phyloP scores from a whole-genome alignment of 345 rosid genomes.

The Capsella bursapastoris region DNA sequence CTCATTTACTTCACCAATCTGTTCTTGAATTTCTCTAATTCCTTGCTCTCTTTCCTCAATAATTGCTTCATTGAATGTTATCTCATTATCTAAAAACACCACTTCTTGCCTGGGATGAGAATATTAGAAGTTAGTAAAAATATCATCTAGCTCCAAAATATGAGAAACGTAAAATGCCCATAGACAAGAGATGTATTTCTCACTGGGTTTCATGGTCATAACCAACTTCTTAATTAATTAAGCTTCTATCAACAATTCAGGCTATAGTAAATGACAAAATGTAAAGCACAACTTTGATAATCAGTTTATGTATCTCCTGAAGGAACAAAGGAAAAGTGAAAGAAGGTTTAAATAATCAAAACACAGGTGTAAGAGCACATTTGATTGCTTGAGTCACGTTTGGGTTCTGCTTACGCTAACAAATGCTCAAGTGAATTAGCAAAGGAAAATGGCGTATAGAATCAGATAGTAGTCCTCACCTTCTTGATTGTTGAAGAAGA shows the following conservation, averaged over 20 bases:
- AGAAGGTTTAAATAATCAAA: not conserved
- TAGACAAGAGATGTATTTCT: slow-evolving; percentile 3
- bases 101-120: slow-evolving; percentile 58
- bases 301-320: not conserved
- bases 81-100: slow-evolving; percentile 64
- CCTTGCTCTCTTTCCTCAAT: slow-evolving; percentile 85
- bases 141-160: slow-evolving; percentile 6
- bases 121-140: slow-evolving; percentile 8
- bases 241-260: not conserved
- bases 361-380: slow-evolving; percentile 8
- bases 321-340: slow-evolving; percentile 1
- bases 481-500: slow-evolving; percentile 63
- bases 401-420: not conserved
- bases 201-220: slow-evolving; percentile 4
- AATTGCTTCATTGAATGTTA: slow-evolving; percentile 71
- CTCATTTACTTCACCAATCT: slow-evolving; percentile 73
- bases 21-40: slow-evolving; percentile 71
- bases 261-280: not conserved
- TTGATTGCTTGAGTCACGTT: slow-evolving; percentile 9
- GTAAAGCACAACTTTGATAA: not conserved
- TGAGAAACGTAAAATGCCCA: slow-evolving; percentile 4
- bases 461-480: slow-evolving; percentile 43
- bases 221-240: not conserved
- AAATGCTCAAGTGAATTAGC: not conserved
- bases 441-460: not conserved